phyloP scores from a whole-genome alignment of 2,329 filamentous ascomycete species.

The Fusarium illudens region DNA sequence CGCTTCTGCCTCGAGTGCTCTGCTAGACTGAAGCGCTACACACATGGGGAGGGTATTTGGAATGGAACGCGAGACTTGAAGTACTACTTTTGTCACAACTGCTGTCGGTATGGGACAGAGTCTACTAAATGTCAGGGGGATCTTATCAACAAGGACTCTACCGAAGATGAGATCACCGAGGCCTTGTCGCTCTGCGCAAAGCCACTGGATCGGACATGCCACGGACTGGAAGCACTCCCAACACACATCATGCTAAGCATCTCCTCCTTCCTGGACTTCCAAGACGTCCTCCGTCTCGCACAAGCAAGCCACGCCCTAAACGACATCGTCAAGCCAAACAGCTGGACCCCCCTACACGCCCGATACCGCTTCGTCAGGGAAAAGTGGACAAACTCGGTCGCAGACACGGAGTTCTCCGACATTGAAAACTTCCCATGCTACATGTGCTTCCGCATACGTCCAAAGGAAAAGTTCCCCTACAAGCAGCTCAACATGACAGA shows the following conservation, averaged over 20 bases:
- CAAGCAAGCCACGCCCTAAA: conserved; percentile 6
- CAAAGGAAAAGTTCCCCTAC: conserved; percentile 6
- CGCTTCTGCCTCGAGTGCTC: conserved; percentile 32
- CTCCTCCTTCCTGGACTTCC: conserved; percentile 6
- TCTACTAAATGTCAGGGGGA: conserved; percentile 21
- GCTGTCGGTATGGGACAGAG: conserved; percentile 18
- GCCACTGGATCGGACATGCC: background rate
- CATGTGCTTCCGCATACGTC: conserved; percentile 17
- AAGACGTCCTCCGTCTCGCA: conserved; percentile 11
- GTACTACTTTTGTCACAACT: conserved; percentile 38
- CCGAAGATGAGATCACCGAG: background rate
- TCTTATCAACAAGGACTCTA: background rate
- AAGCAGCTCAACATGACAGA: background rate
- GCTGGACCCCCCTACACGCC: conserved; percentile 19
- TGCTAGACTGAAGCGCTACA: background rate
- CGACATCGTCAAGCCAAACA: conserved; percentile 8
- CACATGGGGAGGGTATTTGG: conserved; percentile 5
- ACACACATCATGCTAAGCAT: conserved; percentile 19
- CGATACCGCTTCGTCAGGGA: conserved; percentile 20
- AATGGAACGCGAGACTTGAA: conserved; percentile 1
- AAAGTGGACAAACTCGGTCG: conserved; percentile 11
- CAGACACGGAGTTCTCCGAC: background rate
- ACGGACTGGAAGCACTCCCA: conserved; percentile 17
- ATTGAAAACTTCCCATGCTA: conserved; percentile 22
- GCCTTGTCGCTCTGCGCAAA: background rate